Evolutionary conservation across 176 grass and related monocot genomes (phyloP).

Genomic region (Poa pratensis): DNA sequence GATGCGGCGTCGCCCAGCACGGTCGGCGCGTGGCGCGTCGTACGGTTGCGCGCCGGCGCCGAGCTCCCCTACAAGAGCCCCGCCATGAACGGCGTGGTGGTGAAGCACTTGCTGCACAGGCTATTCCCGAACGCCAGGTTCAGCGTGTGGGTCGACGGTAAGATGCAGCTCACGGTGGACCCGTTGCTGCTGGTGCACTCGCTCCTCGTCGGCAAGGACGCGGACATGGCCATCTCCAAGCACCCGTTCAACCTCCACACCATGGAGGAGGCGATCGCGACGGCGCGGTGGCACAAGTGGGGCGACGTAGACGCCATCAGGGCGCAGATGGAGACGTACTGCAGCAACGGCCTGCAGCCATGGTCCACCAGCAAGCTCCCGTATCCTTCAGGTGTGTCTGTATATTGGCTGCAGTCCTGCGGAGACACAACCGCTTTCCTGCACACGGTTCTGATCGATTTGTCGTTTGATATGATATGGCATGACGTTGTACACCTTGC

Average conservation of each 20-base stretch:
- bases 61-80: slow-evolving; percentile 72
- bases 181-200: slow-evolving; percentile 79
- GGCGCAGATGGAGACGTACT: slow-evolving; percentile 92
- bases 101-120: slow-evolving; percentile 83
- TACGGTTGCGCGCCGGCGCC: slow-evolving; percentile 10
- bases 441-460: no score
- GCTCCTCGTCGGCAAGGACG: slow-evolving; percentile 48
- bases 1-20: not conserved
- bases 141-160: slow-evolving; percentile 89
- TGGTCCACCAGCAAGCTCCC: slow-evolving; percentile 84
- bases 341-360: slow-evolving; percentile 71
- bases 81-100: slow-evolving; percentile 85
- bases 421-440: not conserved
- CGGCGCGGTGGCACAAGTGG: slow-evolving; percentile 90
- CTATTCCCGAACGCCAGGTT: slow-evolving; percentile 85
- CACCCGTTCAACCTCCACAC: slow-evolving; percentile 81
- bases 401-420: not conserved
- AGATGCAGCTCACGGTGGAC: slow-evolving; percentile 93
- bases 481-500: not conserved
- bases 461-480: no score
- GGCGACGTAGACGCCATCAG: slow-evolving; percentile 61
- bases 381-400: slow-evolving; percentile 67
- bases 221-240: slow-evolving; percentile 73
- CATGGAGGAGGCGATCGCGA: slow-evolving; percentile 94
- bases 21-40: slow-evolving; percentile 71